phyloP scores from a whole-genome alignment of 2,329 filamentous ascomycete genomes.

The Pseudogymnoascus sp. region DNA sequence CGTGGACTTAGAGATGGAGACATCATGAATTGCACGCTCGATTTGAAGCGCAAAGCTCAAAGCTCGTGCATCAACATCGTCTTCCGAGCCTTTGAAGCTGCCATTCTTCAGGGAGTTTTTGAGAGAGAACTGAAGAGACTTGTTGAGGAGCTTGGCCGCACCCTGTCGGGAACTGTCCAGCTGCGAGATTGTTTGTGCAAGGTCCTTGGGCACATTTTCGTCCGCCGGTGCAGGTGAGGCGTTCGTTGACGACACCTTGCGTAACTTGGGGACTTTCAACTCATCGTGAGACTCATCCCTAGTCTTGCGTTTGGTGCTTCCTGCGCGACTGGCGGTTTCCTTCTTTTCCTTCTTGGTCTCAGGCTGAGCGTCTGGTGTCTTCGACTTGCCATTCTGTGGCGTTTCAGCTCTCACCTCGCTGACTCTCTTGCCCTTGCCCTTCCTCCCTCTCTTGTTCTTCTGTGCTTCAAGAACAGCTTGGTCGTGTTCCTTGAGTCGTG shows the following conservation, averaged over 20 bases:
- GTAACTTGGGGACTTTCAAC: constrained; percentile 34
- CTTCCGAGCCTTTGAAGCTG: constrained; percentile 54
- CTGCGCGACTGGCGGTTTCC: constrained; percentile 31
- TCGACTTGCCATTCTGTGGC: constrained; percentile 29
- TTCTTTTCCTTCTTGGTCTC: constrained; percentile 38
- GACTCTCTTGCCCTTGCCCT: constrained; percentile 50
- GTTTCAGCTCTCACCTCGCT: constrained; percentile 47
- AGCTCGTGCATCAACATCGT: constrained; percentile 56
- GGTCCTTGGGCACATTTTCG: constrained; percentile 40
- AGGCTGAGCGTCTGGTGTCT: constrained; percentile 18
- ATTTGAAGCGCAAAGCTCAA: constrained; percentile 69
- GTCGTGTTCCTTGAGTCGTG: constrained; percentile 54
- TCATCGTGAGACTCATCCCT: constrained; percentile 49
- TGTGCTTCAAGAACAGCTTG: constrained; percentile 52
- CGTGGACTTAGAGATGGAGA: constrained; percentile 44
- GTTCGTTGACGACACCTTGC: constrained; percentile 48
- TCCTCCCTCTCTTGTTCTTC: constrained; percentile 55
- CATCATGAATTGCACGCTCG: constrained; percentile 61
- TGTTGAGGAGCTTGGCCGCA: constrained; percentile 62
- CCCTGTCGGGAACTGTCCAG: constrained; percentile 59
- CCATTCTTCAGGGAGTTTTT: constrained; percentile 59
- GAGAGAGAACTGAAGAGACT: constrained; percentile 60
- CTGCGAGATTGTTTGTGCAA: constrained; percentile 43
- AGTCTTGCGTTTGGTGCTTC: constrained; percentile 48
- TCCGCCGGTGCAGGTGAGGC: constrained; percentile 23